Conservation (phyloP, 148 eudicot species). For the Gaultheria prostrata region DNA sequence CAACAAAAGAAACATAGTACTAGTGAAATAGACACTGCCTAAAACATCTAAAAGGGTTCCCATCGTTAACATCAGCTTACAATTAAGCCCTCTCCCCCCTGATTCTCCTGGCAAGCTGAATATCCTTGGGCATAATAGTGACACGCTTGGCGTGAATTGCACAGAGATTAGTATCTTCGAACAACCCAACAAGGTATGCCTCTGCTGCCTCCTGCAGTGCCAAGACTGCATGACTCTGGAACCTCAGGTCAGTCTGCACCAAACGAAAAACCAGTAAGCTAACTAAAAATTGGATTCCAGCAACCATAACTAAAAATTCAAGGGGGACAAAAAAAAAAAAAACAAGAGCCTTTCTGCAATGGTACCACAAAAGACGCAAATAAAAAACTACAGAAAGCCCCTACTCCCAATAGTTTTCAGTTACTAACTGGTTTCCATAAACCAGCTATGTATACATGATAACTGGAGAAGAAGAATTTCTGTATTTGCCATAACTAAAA, state of each 20-base stretch:
- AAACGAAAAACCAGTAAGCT: neutral
- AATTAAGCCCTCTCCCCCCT: conserved; percentile 21
- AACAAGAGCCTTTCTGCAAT: neutral
- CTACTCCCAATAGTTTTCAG: neutral
- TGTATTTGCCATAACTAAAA: neutral
- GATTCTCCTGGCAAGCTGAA: conserved; percentile 18
- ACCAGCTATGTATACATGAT: neutral
- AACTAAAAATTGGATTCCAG: neutral
- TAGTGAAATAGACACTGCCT: neutral
- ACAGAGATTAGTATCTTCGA: conserved; percentile 21
- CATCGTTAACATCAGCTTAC: neutral
- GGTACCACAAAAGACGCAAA: neutral
- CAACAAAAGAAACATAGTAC: neutral
- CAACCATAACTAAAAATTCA: neutral
- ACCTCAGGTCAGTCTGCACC: conserved; percentile 30
- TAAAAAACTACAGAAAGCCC: neutral
- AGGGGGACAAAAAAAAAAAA: neutral
- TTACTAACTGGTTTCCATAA: neutral
- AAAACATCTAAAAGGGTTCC: neutral
- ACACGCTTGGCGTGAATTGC: conserved; percentile 19
- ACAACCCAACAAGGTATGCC: conserved; percentile 28
- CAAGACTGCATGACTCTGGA: conserved; percentile 28
- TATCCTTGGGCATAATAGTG: conserved; percentile 12
- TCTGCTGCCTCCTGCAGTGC: conserved; percentile 29
- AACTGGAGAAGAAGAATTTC: neutral